Evolutionary conservation across 2,329 filamentous ascomycete genomes (phyloP).

Genomic region (Colletotrichum gloeosporioides): DNA sequence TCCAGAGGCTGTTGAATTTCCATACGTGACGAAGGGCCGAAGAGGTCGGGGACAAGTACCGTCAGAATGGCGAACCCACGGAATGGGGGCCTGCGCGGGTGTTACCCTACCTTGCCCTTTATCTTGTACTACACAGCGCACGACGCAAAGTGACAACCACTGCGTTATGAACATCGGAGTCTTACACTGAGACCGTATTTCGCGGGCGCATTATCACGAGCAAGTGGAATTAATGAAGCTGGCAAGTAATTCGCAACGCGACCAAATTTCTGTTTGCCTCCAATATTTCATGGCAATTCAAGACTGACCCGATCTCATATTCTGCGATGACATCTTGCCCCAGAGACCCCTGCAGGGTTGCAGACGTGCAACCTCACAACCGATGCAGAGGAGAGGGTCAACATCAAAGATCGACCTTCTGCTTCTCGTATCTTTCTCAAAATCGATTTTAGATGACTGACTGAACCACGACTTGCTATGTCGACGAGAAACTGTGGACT

Average conservation of each 20-base stretch:
- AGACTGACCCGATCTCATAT: background rate
- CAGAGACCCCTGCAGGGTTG: background rate
- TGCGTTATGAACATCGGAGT: background rate
- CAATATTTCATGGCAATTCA: background rate
- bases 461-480: background rate
- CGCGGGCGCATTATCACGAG: background rate
- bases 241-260: background rate
- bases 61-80: background rate
- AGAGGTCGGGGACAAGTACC: background rate
- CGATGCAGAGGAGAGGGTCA: background rate
- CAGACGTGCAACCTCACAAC: background rate
- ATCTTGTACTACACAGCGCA: background rate
- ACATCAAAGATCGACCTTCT: background rate
- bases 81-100: background rate
- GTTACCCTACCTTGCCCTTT: background rate
- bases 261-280: background rate
- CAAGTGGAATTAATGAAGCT: background rate
- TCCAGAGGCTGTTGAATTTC: background rate
- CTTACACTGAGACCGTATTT: background rate
- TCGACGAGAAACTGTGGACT: no score
- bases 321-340: rapidly evolving
- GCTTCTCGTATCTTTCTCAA: background rate
- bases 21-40: background rate
- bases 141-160: background rate
- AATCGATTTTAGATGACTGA: background rate